Conservation (phyloP, 305 asterid genomes). For the Solanum hybrid region DNA sequence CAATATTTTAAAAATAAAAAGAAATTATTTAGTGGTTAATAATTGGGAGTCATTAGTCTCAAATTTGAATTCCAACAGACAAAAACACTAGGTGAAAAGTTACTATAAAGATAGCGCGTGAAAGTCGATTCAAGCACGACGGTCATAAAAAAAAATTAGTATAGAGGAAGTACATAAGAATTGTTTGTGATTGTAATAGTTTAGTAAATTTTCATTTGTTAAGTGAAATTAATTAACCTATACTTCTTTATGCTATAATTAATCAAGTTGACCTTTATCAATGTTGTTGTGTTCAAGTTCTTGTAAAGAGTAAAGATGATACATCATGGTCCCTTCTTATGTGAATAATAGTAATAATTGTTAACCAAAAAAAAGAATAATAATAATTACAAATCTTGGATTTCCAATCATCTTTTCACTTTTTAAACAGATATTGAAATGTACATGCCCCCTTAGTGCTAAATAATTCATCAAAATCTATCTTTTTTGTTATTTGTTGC, state of each 20-base stretch:
- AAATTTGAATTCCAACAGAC: too few relatives aligned
- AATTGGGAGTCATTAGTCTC: not conserved
- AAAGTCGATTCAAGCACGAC: too few relatives aligned
- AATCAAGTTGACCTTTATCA: not conserved
- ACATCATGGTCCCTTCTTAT: not conserved
- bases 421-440: slow-evolving; percentile 2
- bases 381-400: not conserved
- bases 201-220: not conserved
- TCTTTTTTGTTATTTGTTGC: slow-evolving; percentile 4
- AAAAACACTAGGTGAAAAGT: not conserved
- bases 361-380: not conserved
- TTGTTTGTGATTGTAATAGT: not conserved
- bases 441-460: not conserved
- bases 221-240: not conserved
- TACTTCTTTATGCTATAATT: not conserved
- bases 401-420: not conserved
- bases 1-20: too few relatives aligned
- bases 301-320: not conserved
- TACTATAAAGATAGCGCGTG: too few relatives aligned
- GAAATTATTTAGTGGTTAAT: too few relatives aligned
- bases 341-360: not conserved
- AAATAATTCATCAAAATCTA: not conserved
- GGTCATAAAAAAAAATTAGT: not conserved
- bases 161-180: not conserved
- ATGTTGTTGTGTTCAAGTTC: not conserved